Conservation (phyloP, 2,329 filamentous ascomycete species). For the Diaporthe australafricana region DNA sequence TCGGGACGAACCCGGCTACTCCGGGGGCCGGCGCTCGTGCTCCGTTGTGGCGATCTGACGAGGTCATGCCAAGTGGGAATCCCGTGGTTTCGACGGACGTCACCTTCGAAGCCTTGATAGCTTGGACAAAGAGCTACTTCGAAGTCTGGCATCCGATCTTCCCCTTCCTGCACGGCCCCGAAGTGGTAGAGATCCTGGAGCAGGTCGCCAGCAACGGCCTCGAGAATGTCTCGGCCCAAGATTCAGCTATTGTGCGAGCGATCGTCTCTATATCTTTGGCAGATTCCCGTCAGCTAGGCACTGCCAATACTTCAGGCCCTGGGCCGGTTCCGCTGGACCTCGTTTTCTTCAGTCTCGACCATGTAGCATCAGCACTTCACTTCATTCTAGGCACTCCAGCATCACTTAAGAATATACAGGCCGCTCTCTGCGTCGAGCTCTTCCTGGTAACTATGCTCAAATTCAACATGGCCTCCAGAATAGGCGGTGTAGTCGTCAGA, state of each 20-base stretch:
- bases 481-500: constrained; percentile 65
- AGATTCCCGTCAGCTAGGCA: constrained; percentile 58
- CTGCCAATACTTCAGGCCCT: constrained; percentile 40
- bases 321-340: constrained; percentile 54
- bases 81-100: constrained; percentile 36
- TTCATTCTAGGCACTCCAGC: constrained; percentile 59
- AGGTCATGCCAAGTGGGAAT: constrained; percentile 42
- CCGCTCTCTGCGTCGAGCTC: constrained; percentile 63
- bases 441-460: constrained; percentile 68
- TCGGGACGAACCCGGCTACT: constrained; percentile 6
- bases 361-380: constrained; percentile 61
- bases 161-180: constrained; percentile 66
- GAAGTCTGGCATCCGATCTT: constrained; percentile 68
- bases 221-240: constrained; percentile 41
- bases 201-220: constrained; percentile 52
- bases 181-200: constrained; percentile 60
- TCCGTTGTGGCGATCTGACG: constrained; percentile 51
- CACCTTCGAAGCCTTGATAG: constrained; percentile 61
- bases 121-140: constrained; percentile 65
- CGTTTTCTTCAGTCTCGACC: constrained; percentile 60
- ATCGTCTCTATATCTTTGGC: constrained; percentile 65
- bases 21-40: constrained; percentile 42
- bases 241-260: constrained; percentile 44
- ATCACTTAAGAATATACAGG: constrained; percentile 60
- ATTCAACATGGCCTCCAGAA: constrained; percentile 66